Base-by-base conservation (phyloP, 2,329 filamentous ascomycete genomes). In the Tothia fuscella region DNA sequence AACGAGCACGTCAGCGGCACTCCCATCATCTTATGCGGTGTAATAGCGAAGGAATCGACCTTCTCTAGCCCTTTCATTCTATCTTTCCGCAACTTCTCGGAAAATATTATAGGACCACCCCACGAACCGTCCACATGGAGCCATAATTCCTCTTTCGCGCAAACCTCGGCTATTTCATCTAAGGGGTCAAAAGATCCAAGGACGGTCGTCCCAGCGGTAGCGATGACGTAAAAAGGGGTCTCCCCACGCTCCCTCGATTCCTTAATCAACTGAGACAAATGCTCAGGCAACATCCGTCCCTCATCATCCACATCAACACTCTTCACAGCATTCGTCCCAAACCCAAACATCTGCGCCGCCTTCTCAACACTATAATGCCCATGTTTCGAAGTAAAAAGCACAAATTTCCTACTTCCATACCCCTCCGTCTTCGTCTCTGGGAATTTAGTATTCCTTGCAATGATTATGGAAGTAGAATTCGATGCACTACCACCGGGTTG, bases 11-110 rank as follows among this genome's bases (percentile, higher is more conserved):
- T 94, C 30, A 93, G 66, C 0, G 91, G 89, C 3, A 86, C 83
- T 45, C 85, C 85, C 56, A 96, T 74, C 91, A 96, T 96, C 65
- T 96, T 96, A 65, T 98, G 91, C 44, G 91, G 88, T 60, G 93
- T 96, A 42, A 94, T 74, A 2, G 87, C 85, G 29, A 96, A 67
- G 12, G 78, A 85, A 60, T 95, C 74, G 7, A 88, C 91, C 30
- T 80, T 70, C 33, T 87, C 71, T 2, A 73, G 67, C 12, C 89
- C 89, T 1, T 65, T 59, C 7, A 96, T 65, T 55, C 86, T 83
- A 41, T 64, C 51, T 34, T 65, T 66, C 32, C 82, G 49, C 12
- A 59, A 79, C 44, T 63, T 64, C n/a, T 68, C 53, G 0, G 78
- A 82, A 63, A 96, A 95, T 49, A 84, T 71, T 45, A 83, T 85